Evolutionary conservation across 2,329 filamentous ascomycete genomes (phyloP).

Genomic region (Fusarium multiceps): DNA sequence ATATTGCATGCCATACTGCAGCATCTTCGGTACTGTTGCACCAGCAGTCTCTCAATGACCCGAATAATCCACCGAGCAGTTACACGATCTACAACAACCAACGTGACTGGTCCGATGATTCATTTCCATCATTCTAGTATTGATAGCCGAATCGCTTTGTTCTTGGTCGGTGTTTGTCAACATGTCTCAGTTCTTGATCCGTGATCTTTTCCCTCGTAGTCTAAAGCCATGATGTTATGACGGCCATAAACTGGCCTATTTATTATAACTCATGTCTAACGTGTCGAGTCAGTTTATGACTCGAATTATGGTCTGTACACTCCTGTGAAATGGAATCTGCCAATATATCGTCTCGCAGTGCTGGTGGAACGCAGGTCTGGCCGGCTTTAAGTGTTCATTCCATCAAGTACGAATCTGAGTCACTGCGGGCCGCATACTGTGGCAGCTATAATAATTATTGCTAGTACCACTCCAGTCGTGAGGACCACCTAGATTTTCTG

Average conservation of each 20-base stretch:
- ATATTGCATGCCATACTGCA: background rate
- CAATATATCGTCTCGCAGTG: background rate
- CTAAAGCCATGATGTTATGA: background rate
- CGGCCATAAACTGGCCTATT: background rate
- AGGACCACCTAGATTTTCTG: background rate
- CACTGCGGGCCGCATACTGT: background rate
- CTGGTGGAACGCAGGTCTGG: background rate
- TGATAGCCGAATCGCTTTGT: background rate
- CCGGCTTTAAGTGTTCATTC: conserved; percentile 9
- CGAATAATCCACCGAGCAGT: background rate
- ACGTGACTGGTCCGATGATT: background rate
- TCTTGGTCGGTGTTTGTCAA: background rate
- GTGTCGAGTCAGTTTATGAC: background rate
- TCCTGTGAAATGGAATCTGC: background rate
- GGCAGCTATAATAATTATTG: background rate
- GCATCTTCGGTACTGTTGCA: background rate
- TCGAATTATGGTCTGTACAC: background rate
- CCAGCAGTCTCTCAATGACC: background rate
- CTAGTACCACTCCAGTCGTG: background rate
- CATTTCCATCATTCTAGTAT: background rate
- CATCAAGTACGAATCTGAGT: conserved; percentile 3
- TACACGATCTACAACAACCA: background rate
- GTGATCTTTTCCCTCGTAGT: background rate
- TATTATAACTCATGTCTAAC: background rate
- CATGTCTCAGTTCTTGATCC: background rate